Evolutionary conservation across 345 rosid genomes (phyloP).

Genomic region (Pistacia vera): DNA sequence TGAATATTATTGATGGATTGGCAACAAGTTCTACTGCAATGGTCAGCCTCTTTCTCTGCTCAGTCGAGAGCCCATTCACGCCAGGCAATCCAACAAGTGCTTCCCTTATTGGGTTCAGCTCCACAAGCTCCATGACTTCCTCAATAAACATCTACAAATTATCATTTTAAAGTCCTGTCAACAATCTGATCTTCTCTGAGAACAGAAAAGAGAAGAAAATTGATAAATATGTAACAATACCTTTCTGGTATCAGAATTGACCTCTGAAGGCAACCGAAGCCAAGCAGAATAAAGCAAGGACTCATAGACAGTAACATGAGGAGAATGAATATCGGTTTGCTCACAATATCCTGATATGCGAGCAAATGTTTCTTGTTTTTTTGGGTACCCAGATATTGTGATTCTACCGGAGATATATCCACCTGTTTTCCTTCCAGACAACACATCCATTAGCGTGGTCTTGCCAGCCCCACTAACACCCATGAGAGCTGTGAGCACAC

Average conservation of each 20-base stretch:
- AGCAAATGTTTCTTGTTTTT: conserved; percentile 73
- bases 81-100: conserved; percentile 69
- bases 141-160: conserved; percentile 59
- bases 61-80: conserved; percentile 59
- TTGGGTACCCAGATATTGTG: conserved; percentile 61
- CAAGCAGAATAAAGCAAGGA: conserved; percentile 67
- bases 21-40: conserved; percentile 73
- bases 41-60: conserved; percentile 70
- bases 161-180: background rate
- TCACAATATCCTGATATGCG: conserved; percentile 75
- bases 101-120: conserved; percentile 50
- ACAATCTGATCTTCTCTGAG: background rate
- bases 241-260: conserved; percentile 54
- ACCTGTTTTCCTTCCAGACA: conserved; percentile 78
- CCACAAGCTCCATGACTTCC: conserved; percentile 79
- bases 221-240: conserved; percentile 26
- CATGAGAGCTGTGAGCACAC: conserved; percentile 73
- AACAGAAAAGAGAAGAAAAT: background rate
- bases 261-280: conserved; percentile 63
- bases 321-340: conserved; percentile 75
- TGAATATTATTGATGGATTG: conserved; percentile 75
- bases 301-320: conserved; percentile 64
- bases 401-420: conserved; percentile 58
- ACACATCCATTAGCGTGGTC: conserved; percentile 74
- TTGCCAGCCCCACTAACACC: conserved; percentile 78